Evolutionary conservation across 2,329 filamentous ascomycete species (phyloP).

Genomic region (Fusarium hostae): DNA sequence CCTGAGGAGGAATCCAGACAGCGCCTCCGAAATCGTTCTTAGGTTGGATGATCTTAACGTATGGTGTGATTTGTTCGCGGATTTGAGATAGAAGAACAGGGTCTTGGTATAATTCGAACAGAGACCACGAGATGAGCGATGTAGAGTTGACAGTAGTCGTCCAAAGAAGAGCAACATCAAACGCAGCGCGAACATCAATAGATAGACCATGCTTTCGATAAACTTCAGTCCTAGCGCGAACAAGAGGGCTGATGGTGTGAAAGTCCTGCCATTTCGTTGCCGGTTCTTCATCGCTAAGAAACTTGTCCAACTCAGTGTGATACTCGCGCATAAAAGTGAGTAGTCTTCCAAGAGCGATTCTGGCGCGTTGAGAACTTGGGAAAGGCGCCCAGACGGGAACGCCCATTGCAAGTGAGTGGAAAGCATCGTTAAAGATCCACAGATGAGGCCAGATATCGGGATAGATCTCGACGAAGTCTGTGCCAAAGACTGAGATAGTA

Average conservation of each 20-base stretch:
- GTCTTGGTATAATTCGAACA: conserved; percentile 55
- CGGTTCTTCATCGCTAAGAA: conserved; percentile 47
- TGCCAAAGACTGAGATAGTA: conserved; percentile 52
- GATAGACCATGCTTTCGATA: conserved; percentile 47
- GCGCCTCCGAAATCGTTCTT: conserved; percentile 51
- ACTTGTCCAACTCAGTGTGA: conserved; percentile 50
- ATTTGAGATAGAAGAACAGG: conserved; percentile 52
- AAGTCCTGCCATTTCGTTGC: conserved; percentile 52
- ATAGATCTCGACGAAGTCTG: conserved; percentile 55
- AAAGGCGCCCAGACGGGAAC: conserved; percentile 50
- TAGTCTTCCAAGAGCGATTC: conserved; percentile 44
- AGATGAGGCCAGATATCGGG: conserved; percentile 52
- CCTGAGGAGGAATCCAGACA: conserved; percentile 50
- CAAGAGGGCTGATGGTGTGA: conserved; percentile 49
- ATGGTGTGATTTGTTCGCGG: conserved; percentile 52
- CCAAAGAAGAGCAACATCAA: conserved; percentile 53
- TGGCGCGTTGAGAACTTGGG: conserved; percentile 48
- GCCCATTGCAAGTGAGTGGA: conserved; percentile 47
- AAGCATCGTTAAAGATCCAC: conserved; percentile 52
- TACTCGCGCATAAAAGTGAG: conserved; percentile 49
- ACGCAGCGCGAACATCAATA: conserved; percentile 47
- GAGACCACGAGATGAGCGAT: conserved; percentile 54
- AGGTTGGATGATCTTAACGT: conserved; percentile 48
- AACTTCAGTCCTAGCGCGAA: conserved; percentile 47
- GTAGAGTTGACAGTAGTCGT: conserved; percentile 53